phyloP scores from a whole-genome alignment of 768 basidiomycete genomes.

The Mycena epipterygia region DNA sequence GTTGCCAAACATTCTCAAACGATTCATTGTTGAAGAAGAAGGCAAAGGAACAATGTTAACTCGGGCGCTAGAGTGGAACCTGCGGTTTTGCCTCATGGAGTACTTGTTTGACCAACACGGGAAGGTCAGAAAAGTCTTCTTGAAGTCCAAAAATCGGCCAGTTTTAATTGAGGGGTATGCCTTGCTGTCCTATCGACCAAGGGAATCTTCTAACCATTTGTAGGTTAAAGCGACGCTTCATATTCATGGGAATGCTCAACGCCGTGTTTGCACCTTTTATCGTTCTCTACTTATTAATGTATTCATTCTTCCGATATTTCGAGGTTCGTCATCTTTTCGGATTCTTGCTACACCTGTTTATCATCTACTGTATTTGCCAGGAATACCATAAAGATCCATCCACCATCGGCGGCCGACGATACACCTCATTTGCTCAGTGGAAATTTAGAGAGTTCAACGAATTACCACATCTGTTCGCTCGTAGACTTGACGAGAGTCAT shows the following conservation, averaged over 20 bases:
- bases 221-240: slow-evolving; percentile 87
- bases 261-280: slow-evolving; percentile 98
- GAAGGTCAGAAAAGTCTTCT: slow-evolving; percentile 89
- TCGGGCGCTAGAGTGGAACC: slow-evolving; percentile 95
- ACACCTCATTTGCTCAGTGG: slow-evolving; percentile 97
- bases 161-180: slow-evolving; percentile 86
- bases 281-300: slow-evolving; percentile 95
- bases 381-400: slow-evolving; percentile 99
- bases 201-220: neutral
- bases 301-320: slow-evolving; percentile 99
- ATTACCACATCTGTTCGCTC: slow-evolving; percentile 90
- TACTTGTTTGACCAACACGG: slow-evolving; percentile 95
- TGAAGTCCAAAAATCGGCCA: slow-evolving; percentile 85
- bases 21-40: slow-evolving; percentile 64
- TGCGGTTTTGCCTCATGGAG: slow-evolving; percentile 95
- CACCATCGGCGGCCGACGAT: slow-evolving; percentile 90
- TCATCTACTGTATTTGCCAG: slow-evolving; percentile 56
- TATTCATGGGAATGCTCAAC: slow-evolving; percentile 98
- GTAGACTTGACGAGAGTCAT: slow-evolving; percentile 90
- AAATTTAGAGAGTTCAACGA: slow-evolving; percentile 99
- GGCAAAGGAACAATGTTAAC: slow-evolving; percentile 88
- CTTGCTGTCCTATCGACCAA: neutral
- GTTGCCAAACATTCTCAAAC: slow-evolving; percentile 70
- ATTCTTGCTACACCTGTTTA: neutral
- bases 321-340: slow-evolving; percentile 70